Conservation (phyloP, 202 grass and related monocot species). For the Elaeis oleifera region DNA sequence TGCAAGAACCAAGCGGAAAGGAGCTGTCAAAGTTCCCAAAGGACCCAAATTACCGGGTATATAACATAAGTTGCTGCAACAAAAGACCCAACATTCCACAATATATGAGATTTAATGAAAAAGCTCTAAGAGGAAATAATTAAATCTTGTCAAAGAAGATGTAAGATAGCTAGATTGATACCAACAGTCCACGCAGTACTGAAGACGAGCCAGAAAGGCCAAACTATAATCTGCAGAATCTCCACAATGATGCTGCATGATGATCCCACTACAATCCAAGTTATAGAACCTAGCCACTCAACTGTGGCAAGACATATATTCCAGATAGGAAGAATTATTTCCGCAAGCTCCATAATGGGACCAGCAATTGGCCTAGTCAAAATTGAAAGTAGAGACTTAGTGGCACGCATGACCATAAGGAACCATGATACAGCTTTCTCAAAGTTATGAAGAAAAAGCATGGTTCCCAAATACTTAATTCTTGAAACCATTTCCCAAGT, state of each 20-base stretch:
- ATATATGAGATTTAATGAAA: constrained; percentile 23
- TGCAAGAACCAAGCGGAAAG: constrained; percentile 38
- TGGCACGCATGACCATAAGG: constrained; percentile 53
- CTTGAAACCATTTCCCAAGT: constrained; percentile 97
- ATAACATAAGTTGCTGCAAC: constrained; percentile 60
- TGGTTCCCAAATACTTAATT: constrained; percentile 89
- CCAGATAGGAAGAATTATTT: constrained; percentile 67
- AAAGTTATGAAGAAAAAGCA: constrained; percentile 91
- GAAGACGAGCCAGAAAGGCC: constrained; percentile 63
- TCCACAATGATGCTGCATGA: constrained; percentile 39
- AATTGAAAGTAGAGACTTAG: constrained; percentile 49
- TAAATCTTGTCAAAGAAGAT: no score
- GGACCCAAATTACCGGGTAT: constrained; percentile 51
- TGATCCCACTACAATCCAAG: constrained; percentile 37
- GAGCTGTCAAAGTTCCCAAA: constrained; percentile 57
- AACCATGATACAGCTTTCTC: constrained; percentile 67
- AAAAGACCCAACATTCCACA: constrained; percentile 7
- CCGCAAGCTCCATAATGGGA: constrained; percentile 62
- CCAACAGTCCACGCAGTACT: constrained; percentile 37
- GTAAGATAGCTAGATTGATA: constrained; percentile 28
- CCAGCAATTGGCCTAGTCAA: constrained; percentile 57
- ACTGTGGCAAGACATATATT: constrained; percentile 54
- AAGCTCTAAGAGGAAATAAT: constrained; percentile 3
- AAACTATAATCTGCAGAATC: constrained; percentile 52
- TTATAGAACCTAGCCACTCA: constrained; percentile 44